Base-by-base conservation (phyloP, 257 asterid species). In the Gardenia jasminoides region DNA sequence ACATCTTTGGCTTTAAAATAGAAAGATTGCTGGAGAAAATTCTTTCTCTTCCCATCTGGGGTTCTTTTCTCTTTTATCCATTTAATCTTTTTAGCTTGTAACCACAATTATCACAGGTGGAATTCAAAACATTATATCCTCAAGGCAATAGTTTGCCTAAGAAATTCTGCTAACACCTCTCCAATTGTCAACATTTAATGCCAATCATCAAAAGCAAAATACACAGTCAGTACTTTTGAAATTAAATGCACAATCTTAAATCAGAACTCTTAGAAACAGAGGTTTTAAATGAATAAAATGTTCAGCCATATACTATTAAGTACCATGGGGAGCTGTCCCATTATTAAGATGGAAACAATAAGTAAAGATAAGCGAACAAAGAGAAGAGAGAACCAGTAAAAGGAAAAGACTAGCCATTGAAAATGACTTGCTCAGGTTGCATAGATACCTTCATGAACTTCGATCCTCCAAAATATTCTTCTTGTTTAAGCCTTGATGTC, bases 401-500 rank as follows among this genome's bases (percentile, higher is more conserved):
- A 64, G 28, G 31, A 62, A n/a, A 41, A 59, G 8, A 43, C 54
- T 28, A 28, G 36, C 31, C 16, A 67, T 62, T 64, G 9, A 48
- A 46, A 71, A 46, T 13, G 30, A 41, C 67, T 52, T 17, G 6
- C 28, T n/a, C 31, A 36, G 62, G 50, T 59, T 72, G 41, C 30
- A 80, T 16, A 33, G 74, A 31, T 66, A 91, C 99, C 99, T 92
- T 95, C 96, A 93, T 85, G 83, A 95, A 92, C 87, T 93, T 95
- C 61, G 97, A 78, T 80, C 93, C 93, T 3, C 97, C 97, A 82
- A 80, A 89, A 81, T 67, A 88, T 80, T 93, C 98, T 85, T 95
- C 99, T 87, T 95, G 99, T 80, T 91, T 91, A 78, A 93, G 92
- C 72, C 87, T 89, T 33, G 99, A 92, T 24, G 99, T 95, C 89